A percentile compares a stretch with the other conserved stretches of the same genome.
Evolutionary conservation across 129 eudicot species (phyloP).

Genomic region (Kitagawia praeruptora): DNA sequence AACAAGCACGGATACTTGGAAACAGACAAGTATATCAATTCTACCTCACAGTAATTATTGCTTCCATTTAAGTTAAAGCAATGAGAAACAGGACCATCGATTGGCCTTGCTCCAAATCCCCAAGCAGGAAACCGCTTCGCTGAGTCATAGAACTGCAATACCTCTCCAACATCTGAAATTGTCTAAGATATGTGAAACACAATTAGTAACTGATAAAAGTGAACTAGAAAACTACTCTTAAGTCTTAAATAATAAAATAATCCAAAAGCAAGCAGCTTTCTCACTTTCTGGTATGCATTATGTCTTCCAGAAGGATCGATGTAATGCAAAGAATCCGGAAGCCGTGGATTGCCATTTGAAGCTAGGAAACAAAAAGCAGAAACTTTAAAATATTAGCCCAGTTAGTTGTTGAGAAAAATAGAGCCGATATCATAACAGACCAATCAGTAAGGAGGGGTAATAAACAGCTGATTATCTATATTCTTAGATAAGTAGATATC

Average conservation of each 20-base stretch:
- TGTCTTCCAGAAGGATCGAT: slow-evolving; percentile 93
- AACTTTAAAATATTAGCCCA: slow-evolving; percentile 5
- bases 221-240: not conserved
- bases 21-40: slow-evolving; percentile 9
- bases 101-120: slow-evolving; percentile 99
- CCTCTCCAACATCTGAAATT: slow-evolving; percentile 80
- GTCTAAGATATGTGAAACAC: slow-evolving; percentile 47
- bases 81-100: slow-evolving; percentile 98
- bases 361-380: slow-evolving; percentile 41
- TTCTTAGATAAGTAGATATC: not conserved
- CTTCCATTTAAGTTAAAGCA: slow-evolving; percentile 96
- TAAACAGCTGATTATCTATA: not conserved
- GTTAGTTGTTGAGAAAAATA: not conserved
- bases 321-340: slow-evolving; percentile 95
- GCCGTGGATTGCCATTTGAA: slow-evolving; percentile 96
- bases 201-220: slow-evolving; percentile 3
- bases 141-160: slow-evolving; percentile 87
- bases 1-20: not conserved
- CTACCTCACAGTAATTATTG: slow-evolving; percentile 80
- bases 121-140: slow-evolving; percentile 83
- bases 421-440: not conserved
- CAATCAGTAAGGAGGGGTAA: not conserved
- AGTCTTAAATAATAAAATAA: not conserved
- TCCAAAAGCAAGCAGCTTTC: slow-evolving; percentile 6
- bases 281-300: slow-evolving; percentile 96